phyloP scores from a whole-genome alignment of 371 early-diverging fungal species.

The Funneliformis caledonium region DNA sequence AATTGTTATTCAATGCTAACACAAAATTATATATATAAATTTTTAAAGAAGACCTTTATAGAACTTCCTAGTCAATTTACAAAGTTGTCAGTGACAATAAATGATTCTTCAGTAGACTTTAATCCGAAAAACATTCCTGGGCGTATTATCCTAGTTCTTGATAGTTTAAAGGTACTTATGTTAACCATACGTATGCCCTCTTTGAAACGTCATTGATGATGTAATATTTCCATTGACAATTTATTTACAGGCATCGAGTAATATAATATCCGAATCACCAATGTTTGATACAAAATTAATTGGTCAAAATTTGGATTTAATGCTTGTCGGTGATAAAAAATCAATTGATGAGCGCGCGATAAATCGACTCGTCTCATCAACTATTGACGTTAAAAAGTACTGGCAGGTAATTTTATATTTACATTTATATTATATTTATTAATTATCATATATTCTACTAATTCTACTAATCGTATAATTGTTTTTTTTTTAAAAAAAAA shows the following conservation, averaged over 20 bases:
- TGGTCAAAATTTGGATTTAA: slow-evolving; percentile 50
- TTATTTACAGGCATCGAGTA: slow-evolving; percentile 50
- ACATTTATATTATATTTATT: background rate
- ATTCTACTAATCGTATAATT: too few relatives aligned
- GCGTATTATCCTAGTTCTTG: slow-evolving; percentile 50
- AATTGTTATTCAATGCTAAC: background rate
- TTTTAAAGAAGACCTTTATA: slow-evolving; percentile 49
- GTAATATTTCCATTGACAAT: background rate
- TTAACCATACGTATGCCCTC: background rate
- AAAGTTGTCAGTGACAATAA: slow-evolving; percentile 53
- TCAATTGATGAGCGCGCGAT: slow-evolving; percentile 41
- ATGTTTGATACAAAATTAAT: slow-evolving; percentile 51
- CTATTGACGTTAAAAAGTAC: slow-evolving; percentile 28
- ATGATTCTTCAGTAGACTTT: slow-evolving; percentile 57
- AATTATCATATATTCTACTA: background rate
- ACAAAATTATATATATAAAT: background rate
- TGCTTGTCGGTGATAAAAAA: slow-evolving; percentile 51
- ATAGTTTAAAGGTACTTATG: slow-evolving; percentile 53
- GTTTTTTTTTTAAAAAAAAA: too few relatives aligned
- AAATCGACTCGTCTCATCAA: background rate
- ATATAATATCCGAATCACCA: slow-evolving; percentile 58
- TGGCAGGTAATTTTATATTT: slow-evolving; percentile 38
- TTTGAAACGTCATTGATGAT: background rate
- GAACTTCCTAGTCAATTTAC: slow-evolving; percentile 57
- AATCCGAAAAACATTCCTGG: slow-evolving; percentile 52